phyloP scores from a whole-genome alignment of 805 yeast species.

The Yarrowia bubula region DNA sequence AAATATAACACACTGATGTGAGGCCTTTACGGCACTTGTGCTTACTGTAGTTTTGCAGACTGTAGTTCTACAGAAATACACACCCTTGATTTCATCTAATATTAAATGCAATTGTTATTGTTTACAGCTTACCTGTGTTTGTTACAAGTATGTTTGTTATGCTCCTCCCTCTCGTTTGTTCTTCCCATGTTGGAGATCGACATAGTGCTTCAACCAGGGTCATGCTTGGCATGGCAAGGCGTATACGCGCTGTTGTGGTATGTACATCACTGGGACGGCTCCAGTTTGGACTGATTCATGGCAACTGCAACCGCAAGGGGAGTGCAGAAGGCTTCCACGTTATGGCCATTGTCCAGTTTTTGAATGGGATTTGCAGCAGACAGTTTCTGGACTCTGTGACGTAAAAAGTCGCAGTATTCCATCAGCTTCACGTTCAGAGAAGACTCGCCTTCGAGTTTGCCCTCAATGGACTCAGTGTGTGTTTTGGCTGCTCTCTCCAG shows the following conservation, averaged over 20 bases:
- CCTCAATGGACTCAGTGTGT: not conserved
- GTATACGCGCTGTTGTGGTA: not conserved
- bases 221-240: not conserved
- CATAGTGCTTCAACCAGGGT: not conserved
- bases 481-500: not conserved
- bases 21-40: no score
- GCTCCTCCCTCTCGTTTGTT: not conserved
- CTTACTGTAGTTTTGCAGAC: no score
- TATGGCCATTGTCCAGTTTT: not conserved
- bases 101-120: not conserved
- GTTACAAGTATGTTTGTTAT: no score
- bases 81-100: no score
- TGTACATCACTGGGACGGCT: not conserved
- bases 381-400: not conserved
- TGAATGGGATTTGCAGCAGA: not conserved
- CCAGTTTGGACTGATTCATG: not conserved
- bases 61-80: no score
- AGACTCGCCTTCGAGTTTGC: not conserved
- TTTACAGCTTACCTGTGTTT: no score
- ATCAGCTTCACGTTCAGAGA: not conserved
- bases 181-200: not conserved
- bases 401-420: constrained; percentile 5
- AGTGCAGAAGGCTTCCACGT: not conserved
- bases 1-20: no score
- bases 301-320: not conserved